These are phyloP conservation scores for Escallonia herrerae DNA, from an alignment of 129 eudicot genomes.

Conservation along the genomic window DNA sequence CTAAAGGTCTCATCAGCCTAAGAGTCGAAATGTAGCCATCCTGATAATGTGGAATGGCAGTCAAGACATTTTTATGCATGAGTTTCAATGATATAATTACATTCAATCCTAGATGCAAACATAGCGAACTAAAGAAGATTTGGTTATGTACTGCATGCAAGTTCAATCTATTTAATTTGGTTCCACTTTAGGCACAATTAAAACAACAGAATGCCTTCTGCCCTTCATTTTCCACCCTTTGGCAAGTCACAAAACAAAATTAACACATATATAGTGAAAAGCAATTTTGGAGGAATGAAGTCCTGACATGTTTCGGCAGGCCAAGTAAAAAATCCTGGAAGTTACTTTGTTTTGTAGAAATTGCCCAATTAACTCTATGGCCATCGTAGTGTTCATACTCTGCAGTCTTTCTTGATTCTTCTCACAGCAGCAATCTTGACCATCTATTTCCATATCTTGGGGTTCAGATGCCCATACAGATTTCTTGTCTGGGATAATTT, in stretches of 20 bases:
- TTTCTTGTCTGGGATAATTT: slow-evolving; percentile 44
- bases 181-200: not conserved
- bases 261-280: not conserved
- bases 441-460: slow-evolving; percentile 73
- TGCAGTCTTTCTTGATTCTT: slow-evolving; percentile 51
- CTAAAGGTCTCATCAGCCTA: no score
- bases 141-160: not conserved
- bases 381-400: slow-evolving; percentile 47
- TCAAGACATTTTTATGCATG: not conserved
- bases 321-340: slow-evolving; percentile 81
- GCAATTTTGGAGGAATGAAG: slow-evolving; percentile 18
- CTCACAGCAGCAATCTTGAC: slow-evolving; percentile 27
- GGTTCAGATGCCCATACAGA: slow-evolving; percentile 41
- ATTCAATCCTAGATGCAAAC: not conserved
- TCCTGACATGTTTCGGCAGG: slow-evolving; percentile 83
- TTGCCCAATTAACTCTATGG: slow-evolving; percentile 63
- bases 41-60: no score
- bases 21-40: not conserved
- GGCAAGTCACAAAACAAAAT: not conserved
- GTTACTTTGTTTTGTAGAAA: slow-evolving; percentile 73
- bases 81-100: not conserved
- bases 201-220: not conserved
- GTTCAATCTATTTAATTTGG: not conserved
- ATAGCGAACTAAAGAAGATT: not conserved
- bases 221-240: not conserved